phyloP scores from a whole-genome alignment of 345 rosid species.

The Heritiera fomes region DNA sequence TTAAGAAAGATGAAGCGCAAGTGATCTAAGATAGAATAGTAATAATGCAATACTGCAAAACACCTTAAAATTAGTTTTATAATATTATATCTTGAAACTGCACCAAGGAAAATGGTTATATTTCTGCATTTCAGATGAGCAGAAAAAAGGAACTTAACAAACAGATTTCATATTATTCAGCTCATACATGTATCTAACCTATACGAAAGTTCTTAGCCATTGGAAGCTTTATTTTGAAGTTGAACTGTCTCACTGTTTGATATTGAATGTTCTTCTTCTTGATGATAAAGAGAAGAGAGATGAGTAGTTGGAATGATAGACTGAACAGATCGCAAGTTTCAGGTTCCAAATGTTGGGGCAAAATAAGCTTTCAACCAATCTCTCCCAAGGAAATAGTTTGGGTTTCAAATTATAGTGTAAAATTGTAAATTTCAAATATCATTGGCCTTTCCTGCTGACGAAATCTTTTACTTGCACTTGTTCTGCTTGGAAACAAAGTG shows the following conservation, averaged over 20 bases:
- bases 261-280: neutral
- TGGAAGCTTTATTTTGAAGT: neutral
- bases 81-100: no score
- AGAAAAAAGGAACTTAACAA: neutral
- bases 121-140: no score
- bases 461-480: neutral
- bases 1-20: slow-evolving; percentile 26
- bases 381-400: neutral
- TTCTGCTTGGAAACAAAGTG: neutral
- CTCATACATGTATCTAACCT: neutral
- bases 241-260: neutral
- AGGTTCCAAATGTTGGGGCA: neutral
- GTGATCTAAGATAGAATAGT: slow-evolving; percentile 6
- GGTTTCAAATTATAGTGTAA: neutral
- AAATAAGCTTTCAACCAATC: neutral
- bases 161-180: neutral
- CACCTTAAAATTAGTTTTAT: neutral
- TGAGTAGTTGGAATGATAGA: neutral
- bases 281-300: neutral
- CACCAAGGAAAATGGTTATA: no score
- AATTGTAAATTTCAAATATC: neutral
- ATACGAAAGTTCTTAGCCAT: neutral
- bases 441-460: neutral
- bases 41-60: slow-evolving; percentile 1
- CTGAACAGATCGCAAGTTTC: neutral